A percentile compares a stretch with the other conserved stretches of the same genome.
phyloP scores from a whole-genome alignment of 2,329 filamentous ascomycete genomes.

The Aspergillus pseudonomiae region DNA sequence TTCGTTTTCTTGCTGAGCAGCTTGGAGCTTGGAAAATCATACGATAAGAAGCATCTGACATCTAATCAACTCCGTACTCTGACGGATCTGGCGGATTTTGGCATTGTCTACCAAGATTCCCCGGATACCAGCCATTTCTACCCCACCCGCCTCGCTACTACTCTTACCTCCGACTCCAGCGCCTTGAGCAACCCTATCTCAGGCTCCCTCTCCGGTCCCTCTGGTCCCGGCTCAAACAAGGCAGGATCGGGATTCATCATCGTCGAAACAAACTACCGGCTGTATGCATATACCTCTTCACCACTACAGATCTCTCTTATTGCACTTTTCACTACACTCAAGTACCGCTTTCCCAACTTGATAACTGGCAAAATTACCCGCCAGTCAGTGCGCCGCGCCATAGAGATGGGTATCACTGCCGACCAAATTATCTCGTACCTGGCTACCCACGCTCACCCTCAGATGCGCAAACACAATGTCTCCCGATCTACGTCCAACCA shows the following conservation, averaged over 20 bases:
- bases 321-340: constrained; percentile 82
- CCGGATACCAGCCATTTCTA: constrained; percentile 65
- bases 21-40: constrained; percentile 86
- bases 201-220: constrained; percentile 58
- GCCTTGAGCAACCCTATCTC: constrained; percentile 72
- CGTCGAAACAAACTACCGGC: constrained; percentile 94
- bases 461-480: constrained; percentile 71
- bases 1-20: constrained; percentile 96
- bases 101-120: constrained; percentile 73
- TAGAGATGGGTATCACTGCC: constrained; percentile 86
- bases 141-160: constrained; percentile 91
- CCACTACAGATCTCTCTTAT: constrained; percentile 94
- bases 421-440: constrained; percentile 96
- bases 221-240: constrained; percentile 33
- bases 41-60: constrained; percentile 82
- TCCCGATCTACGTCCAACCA: constrained; percentile 43
- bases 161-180: constrained; percentile 77
- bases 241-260: constrained; percentile 75
- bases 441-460: constrained; percentile 87
- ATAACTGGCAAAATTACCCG: constrained; percentile 90
- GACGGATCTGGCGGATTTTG: constrained; percentile 87
- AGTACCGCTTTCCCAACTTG: constrained; percentile 91
- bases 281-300: constrained; percentile 95
- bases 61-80: constrained; percentile 84
- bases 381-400: constrained; percentile 82